Evolutionary conservation across 2,329 filamentous ascomycete species (phyloP), one percentile per base, ranked within the genome.

Genomic region (Fusarium mundagurra): DNA sequence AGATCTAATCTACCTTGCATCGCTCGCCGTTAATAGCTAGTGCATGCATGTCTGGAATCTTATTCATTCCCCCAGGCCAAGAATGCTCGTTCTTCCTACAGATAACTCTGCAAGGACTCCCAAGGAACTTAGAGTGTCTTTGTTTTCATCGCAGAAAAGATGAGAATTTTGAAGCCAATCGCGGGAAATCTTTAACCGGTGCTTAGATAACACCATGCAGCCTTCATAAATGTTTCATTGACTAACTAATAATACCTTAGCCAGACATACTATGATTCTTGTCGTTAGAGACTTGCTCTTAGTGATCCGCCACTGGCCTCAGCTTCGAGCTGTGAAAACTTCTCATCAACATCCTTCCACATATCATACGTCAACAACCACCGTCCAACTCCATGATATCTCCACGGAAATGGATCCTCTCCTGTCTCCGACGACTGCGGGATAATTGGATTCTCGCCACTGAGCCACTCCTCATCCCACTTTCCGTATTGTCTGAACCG

Each of bases 291-390:
- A n/a, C 59, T 55, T 24, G 59, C 59, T 24, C 47, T 61, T n/a
- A 55, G 20, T 33, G 47, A 27, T 18, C 14, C 18, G 8, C 10
- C 4, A 16, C 11, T 34, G 2, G 13, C 22, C 8, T 33, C 36
- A 18, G n/a, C 24, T 2, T n/a, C 29, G 1, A 61, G 6, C 29
- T 61, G 47, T 14, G 44, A 41, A 80, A 82, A 84, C 57, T 77
- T 82, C 17, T 70, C 66, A 31, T 83, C 82, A 6, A 85, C 80
- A 33, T 84, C 83, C 58, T 78, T 76, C 77, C 78, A 80, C 75
- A 84, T 81, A 33, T 84, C 81, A 50, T 85, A 84, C 1, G 82
- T 84, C 63, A 85, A 64, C 22, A 85, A 51, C 83, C 83, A 85
- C 12, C 82, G 75, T 1, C 77, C 83, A 22, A 85, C 83, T 5